Evolutionary conservation across 2,329 filamentous ascomycete genomes (phyloP).

Genomic region (Herpotrichia juniperi): DNA sequence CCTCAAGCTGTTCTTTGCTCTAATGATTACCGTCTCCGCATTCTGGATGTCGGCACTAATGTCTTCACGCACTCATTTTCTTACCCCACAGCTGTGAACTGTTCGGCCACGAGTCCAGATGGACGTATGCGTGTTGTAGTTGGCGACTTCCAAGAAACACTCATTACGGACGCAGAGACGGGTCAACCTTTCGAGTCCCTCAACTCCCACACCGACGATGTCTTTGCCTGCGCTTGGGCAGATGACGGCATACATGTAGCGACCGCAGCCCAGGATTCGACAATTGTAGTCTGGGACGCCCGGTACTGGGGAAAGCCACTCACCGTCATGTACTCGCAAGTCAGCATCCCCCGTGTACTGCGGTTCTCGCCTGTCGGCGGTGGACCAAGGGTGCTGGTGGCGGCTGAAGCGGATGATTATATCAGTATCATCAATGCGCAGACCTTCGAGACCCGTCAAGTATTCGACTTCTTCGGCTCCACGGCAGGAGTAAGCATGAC

Average conservation of each 20-base stretch:
- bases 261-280: slow-evolving; percentile 77
- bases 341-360: slow-evolving; percentile 72
- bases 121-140: slow-evolving; percentile 74
- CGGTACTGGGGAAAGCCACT: slow-evolving; percentile 67
- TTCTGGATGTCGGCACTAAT: slow-evolving; percentile 63
- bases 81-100: slow-evolving; percentile 72
- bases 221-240: slow-evolving; percentile 81
- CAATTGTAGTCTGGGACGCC: slow-evolving; percentile 77
- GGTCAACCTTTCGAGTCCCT: slow-evolving; percentile 64
- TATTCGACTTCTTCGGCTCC: slow-evolving; percentile 76
- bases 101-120: slow-evolving; percentile 74
- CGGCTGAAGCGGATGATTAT: slow-evolving; percentile 77
- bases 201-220: slow-evolving; percentile 70
- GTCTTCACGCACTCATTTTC: slow-evolving; percentile 61
- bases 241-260: slow-evolving; percentile 77
- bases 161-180: slow-evolving; percentile 73
- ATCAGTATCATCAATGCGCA: slow-evolving; percentile 73
- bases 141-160: slow-evolving; percentile 69
- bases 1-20: slow-evolving; percentile 62
- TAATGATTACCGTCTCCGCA: slow-evolving; percentile 61
- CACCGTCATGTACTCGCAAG: slow-evolving; percentile 60
- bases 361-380: slow-evolving; percentile 75
- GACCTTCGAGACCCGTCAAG: slow-evolving; percentile 69
- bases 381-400: slow-evolving; percentile 70
- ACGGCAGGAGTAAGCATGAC: slow-evolving; percentile 72